Conservation (phyloP, 2,329 filamentous ascomycete genomes). For the Thielaviopsis musarum region DNA sequence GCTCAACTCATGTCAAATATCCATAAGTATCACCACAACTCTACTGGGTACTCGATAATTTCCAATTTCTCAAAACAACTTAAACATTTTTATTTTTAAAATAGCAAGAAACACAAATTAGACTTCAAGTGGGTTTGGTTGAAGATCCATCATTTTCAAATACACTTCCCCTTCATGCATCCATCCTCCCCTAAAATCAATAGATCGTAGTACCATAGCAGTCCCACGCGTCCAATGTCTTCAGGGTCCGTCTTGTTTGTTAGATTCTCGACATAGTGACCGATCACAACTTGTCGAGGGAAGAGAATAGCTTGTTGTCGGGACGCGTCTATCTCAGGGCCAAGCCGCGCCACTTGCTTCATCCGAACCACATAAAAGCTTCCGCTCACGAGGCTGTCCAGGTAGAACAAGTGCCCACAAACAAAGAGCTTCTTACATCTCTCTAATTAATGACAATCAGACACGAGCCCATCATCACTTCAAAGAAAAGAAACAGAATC, state of each 20-base stretch:
- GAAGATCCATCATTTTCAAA: background rate
- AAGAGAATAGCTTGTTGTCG: conserved; percentile 6
- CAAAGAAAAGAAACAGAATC: background rate
- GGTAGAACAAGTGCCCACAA: background rate
- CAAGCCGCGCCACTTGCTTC: conserved; percentile 5
- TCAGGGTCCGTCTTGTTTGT: background rate
- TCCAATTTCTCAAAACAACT: background rate
- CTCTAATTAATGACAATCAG: no score
- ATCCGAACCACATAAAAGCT: conserved; percentile 10
- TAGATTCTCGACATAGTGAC: background rate
- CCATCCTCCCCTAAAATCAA: background rate
- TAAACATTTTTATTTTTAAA: background rate
- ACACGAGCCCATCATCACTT: no score
- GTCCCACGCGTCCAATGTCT: background rate
- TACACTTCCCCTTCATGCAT: background rate
- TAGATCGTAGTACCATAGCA: background rate
- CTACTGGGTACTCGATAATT: no score
- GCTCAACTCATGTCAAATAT: no score
- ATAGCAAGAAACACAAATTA: background rate
- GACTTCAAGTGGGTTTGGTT: conserved; percentile 4
- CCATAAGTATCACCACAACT: no score
- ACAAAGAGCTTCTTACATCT: background rate
- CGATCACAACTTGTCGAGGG: background rate
- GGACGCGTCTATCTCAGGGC: conserved; percentile 8
- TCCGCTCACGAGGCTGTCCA: conserved; percentile 1